These are phyloP conservation scores for Linum usitatissimum DNA, from an alignment of 345 rosid genomes.

Conservation along the genomic window DNA sequence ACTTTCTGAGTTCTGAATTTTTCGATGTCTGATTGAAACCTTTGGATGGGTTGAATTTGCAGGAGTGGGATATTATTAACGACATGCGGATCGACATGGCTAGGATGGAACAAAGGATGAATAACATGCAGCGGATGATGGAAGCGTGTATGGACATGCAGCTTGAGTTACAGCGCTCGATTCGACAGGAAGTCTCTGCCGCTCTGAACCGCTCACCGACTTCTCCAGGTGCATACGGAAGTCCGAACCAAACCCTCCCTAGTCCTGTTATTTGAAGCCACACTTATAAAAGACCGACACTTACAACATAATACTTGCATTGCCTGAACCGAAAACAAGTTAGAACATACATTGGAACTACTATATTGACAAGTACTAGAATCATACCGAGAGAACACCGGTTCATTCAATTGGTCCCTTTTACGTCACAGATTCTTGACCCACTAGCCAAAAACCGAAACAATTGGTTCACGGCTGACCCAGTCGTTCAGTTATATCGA, in stretches of 20 bases:
- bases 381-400: no score
- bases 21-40: neutral
- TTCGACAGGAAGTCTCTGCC: conserved; percentile 82
- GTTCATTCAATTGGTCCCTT: no score
- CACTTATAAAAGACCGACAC: no score
- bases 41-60: conserved; percentile 13
- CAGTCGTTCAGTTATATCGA: no score
- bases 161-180: conserved; percentile 81
- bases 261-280: no score
- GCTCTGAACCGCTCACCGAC: conserved; percentile 58
- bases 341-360: no score
- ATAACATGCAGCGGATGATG: conserved; percentile 77
- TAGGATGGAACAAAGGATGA: conserved; percentile 89
- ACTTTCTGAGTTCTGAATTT: neutral
- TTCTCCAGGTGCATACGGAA: conserved; percentile 37
- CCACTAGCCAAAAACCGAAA: no score
- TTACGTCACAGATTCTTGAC: no score
- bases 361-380: no score
- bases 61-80: conserved; percentile 79
- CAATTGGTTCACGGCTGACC: no score
- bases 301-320: no score
- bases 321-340: no score
- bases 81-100: conserved; percentile 90
- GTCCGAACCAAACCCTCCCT: neutral
- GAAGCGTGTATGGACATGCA: conserved; percentile 99